These are phyloP conservation scores for Bipolaris sorokiniana DNA, from an alignment of 2,329 filamentous ascomycete species.

Conservation along the genomic window DNA sequence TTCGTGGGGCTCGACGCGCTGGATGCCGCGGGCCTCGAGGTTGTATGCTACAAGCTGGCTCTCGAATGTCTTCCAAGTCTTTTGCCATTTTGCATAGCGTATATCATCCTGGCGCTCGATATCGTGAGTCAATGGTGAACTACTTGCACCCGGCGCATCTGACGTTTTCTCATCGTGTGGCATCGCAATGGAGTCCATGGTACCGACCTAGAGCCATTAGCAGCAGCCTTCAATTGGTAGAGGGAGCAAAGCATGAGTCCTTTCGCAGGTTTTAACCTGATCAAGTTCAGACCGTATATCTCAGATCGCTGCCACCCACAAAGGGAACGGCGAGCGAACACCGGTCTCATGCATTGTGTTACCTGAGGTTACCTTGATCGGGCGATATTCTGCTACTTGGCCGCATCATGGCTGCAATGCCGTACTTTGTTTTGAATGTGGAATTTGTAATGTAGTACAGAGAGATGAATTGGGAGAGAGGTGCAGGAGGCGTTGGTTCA, in stretches of 20 bases:
- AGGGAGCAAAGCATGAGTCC: constrained; percentile 56
- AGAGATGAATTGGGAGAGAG: background rate
- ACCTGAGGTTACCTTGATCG: constrained; percentile 47
- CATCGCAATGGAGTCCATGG: constrained; percentile 27
- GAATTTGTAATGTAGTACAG: background rate
- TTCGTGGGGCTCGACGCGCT: constrained; percentile 62
- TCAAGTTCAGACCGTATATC: constrained; percentile 63
- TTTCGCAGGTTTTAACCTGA: constrained; percentile 62
- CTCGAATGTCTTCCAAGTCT: constrained; percentile 47
- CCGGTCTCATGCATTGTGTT: constrained; percentile 48
- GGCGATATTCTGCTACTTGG: constrained; percentile 40
- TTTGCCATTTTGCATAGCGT: constrained; percentile 21
- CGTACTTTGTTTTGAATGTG: constrained; percentile 28
- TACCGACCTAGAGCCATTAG: constrained; percentile 46
- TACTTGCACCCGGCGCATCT: constrained; percentile 31
- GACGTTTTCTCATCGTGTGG: constrained; percentile 22
- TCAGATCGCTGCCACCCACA: constrained; percentile 50
- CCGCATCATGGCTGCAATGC: constrained; percentile 36
- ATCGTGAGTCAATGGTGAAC: constrained; percentile 3
- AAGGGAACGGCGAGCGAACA: constrained; percentile 32
- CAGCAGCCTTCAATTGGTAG: constrained; percentile 18
- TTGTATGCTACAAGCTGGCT: constrained; percentile 57
- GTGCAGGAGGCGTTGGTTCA: background rate
- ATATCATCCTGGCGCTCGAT: background rate
- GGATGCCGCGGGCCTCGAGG: constrained; percentile 65